These are phyloP conservation scores for Quercus agrifolia DNA, from an alignment of 306 rosid genomes.

Conservation along the genomic window DNA sequence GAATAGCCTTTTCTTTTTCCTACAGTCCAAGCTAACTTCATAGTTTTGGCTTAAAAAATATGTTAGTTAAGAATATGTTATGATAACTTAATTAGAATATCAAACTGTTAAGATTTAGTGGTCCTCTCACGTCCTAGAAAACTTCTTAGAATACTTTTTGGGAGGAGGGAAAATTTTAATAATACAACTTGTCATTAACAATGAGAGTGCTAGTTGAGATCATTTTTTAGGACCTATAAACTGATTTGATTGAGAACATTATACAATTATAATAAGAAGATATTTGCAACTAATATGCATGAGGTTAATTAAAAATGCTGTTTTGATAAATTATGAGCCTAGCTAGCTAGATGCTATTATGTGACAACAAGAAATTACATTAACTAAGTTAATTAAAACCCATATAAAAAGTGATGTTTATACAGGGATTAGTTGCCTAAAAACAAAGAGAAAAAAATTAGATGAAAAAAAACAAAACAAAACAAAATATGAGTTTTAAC, in stretches of 20 bases:
- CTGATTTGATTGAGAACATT: not conserved
- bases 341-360: too few species aligned
- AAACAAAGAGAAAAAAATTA: too few species aligned
- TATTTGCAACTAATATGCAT: too few species aligned
- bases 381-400: too few species aligned
- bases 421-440: too few species aligned
- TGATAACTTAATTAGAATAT: conserved; percentile 60
- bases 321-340: too few species aligned
- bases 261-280: too few species aligned
- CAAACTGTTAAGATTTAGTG: conserved; percentile 75
- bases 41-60: conserved; percentile 27
- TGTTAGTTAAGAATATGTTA: conserved; percentile 37
- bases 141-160: conserved; percentile 5
- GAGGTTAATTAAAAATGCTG: too few species aligned
- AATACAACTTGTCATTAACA: not conserved
- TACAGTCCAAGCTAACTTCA: conserved; percentile 39
- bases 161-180: not conserved
- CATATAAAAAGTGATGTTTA: too few species aligned
- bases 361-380: too few species aligned
- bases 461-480: too few species aligned
- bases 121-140: conserved; percentile 39
- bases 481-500: too few species aligned
- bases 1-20: conserved; percentile 75
- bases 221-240: not conserved
- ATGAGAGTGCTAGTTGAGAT: not conserved